Base-by-base conservation (phyloP, 306 rosid genomes). In the Arachis hypogaea region DNA sequence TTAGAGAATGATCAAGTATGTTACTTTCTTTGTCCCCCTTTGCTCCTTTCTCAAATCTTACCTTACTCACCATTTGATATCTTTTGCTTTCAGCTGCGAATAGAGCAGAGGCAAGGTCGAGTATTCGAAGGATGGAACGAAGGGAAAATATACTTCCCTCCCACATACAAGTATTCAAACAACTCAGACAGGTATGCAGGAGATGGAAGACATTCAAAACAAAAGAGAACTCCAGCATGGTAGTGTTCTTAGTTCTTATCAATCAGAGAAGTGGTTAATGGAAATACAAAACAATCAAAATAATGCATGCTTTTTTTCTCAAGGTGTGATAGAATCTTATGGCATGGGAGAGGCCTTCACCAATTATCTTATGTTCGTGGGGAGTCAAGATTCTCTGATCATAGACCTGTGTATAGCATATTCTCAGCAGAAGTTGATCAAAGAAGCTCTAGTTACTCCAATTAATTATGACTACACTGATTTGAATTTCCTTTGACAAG, bases 161-260 rank as follows among this genome's bases (percentile, higher is more conserved):
- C 98, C 3, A 92, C 98, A 11, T 92, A 92, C 79, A 92, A 92
- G 79, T 92, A 92, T 75, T 88, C 95, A 4, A 88, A 89, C 80
- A 92, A 92, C 76, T 92, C 98, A 49, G 98, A 92, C 66, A 82
- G 93, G 75, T 92, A 92, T 78, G 96, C 98, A 1, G 98, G 96
- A 18, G 96, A 92, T 69, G 88, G 70, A 30, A 82, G 89, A 73
- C 85, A 75, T 66, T 78, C 93, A 5, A 92, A 89, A 75, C 89
- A 92, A 86, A 92, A 89, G 85, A 82, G 90, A 88, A 92, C 98
- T 47, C 98, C 98, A 28, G 98, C 98, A 68, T 92, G 98, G 98
- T 92, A 92, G 52, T 63, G 44, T 68, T 30, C 52, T 67, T 69
- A 52, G 22, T 6, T 30, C 54, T 49, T 64, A 54, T 56, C 52